phyloP scores from a whole-genome alignment of 495 filamentous ascomycete species.

The Hypoxylon perforatum region DNA sequence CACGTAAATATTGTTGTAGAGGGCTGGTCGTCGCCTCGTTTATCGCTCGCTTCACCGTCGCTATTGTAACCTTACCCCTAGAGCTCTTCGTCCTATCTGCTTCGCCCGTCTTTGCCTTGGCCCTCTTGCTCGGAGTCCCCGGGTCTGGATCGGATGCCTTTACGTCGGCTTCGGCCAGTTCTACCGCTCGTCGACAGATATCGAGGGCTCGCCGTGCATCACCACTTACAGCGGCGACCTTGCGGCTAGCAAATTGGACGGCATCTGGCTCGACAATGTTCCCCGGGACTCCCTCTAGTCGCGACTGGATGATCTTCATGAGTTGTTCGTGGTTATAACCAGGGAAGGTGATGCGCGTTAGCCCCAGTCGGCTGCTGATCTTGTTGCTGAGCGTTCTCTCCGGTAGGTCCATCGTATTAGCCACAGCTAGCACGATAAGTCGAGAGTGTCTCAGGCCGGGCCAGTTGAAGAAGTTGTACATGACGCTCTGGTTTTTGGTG shows the following conservation, averaged over 20 bases:
- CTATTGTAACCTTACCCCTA: conserved; percentile 80
- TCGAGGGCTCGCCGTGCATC: conserved; percentile 93
- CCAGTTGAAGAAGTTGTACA: conserved; percentile 99
- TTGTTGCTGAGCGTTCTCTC: conserved; percentile 98
- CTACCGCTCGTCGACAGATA: conserved; percentile 94
- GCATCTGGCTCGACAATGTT: conserved; percentile 93
- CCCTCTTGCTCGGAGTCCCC: conserved; percentile 55
- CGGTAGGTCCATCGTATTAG: conserved; percentile 99
- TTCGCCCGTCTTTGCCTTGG: conserved; percentile 24
- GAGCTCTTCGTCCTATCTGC: conserved; percentile 30
- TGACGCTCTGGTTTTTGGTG: conserved; percentile 96
- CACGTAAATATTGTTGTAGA: conserved; percentile 85
- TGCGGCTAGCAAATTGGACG: conserved; percentile 93
- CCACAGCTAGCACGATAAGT: conserved; percentile 95
- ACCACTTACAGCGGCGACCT: conserved; percentile 95
- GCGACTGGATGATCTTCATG: conserved; percentile 95
- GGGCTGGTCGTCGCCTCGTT: conserved; percentile 93
- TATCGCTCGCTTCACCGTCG: conserved; percentile 92
- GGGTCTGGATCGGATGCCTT: conserved; percentile 50
- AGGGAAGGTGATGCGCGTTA: conserved; percentile 94
- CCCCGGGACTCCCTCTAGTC: conserved; percentile 85
- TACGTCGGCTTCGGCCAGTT: conserved; percentile 85
- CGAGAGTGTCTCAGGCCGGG: conserved; percentile 90
- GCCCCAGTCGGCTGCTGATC: conserved; percentile 89
- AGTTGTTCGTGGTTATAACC: conserved; percentile 97